Evolutionary conservation across 1,139 yeast genomes (phyloP).

Genomic region (Geotrichum aggregatum): DNA sequence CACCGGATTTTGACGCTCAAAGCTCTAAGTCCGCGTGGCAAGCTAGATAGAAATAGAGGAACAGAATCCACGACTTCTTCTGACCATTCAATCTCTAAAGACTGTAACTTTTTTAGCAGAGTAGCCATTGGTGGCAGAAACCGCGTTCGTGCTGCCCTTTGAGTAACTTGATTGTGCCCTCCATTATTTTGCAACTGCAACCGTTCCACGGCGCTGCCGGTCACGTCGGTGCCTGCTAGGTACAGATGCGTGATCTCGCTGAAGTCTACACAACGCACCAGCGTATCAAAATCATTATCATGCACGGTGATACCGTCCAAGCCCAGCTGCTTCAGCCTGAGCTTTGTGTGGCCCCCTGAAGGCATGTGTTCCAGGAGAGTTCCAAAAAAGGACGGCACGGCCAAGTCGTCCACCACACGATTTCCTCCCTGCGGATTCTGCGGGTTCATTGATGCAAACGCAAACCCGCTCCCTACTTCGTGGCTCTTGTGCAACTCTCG

Average conservation of each 20-base stretch:
- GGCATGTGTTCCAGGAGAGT: constrained; percentile 13
- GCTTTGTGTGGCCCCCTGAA: constrained; percentile 7
- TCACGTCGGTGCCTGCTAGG: constrained; percentile 22
- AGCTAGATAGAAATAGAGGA: constrained; percentile 16
- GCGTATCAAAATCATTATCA: constrained; percentile 16
- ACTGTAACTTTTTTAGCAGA: constrained; percentile 4
- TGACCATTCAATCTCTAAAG: constrained; percentile 22
- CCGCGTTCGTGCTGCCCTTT: constrained; percentile 16
- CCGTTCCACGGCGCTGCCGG: background rate
- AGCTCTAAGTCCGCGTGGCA: constrained; percentile 16
- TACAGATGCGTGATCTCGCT: constrained; percentile 19
- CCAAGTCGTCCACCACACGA: constrained; percentile 13
- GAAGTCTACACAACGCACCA: constrained; percentile 22
- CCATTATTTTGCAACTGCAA: too few relatives aligned
- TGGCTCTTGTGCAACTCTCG: constrained; percentile 22
- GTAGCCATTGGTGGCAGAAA: constrained; percentile 17
- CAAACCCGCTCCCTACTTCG: constrained; percentile 27
- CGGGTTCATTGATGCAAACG: constrained; percentile 27
- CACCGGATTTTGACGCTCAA: constrained; percentile 21
- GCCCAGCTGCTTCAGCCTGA: constrained; percentile 23
- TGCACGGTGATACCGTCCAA: constrained; percentile 25
- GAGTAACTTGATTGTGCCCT: too few relatives aligned
- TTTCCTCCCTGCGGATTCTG: constrained; percentile 10
- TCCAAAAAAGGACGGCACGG: constrained; percentile 23
- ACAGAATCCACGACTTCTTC: constrained; percentile 20